Percentiles rank a stretch among this genome's conserved stretches.
Conservation (phyloP, 1,284 basidiomycete species). For the Schizopora paradoxa region DNA sequence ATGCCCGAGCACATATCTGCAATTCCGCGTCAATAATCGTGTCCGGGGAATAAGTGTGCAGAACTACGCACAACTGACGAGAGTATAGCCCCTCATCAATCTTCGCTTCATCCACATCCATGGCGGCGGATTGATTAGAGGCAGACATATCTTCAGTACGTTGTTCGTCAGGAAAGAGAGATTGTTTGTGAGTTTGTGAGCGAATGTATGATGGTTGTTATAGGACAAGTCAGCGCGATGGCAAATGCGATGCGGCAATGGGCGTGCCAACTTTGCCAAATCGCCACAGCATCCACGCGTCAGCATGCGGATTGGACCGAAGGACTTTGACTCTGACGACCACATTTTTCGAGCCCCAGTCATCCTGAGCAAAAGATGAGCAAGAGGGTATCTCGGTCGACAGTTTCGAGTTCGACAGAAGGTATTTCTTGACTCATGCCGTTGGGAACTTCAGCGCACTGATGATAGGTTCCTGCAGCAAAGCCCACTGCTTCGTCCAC, state of each 20-base stretch:
- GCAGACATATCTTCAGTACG: conserved; percentile 58
- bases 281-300: not conserved
- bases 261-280: not conserved
- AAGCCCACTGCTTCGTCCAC: conserved; percentile 73
- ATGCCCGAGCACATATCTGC: conserved; percentile 91
- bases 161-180: no score
- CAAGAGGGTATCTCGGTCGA: conserved; percentile 76
- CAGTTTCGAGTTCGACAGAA: conserved; percentile 75
- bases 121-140: conserved; percentile 47
- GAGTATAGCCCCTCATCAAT: conserved; percentile 94
- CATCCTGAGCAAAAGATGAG: conserved; percentile 43
- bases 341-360: not conserved
- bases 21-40: conserved; percentile 21
- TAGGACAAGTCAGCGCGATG: no score
- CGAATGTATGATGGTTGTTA: no score
- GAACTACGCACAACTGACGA: conserved; percentile 79
- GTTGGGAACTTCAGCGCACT: conserved; percentile 1
- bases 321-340: not conserved
- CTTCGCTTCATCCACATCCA: conserved; percentile 80
- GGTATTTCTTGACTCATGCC: conserved; percentile 39
- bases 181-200: no score
- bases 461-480: conserved; percentile 37
- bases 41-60: conserved; percentile 12
- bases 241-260: no score
- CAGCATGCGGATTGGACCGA: not conserved